Percentiles rank a stretch among this genome's conserved stretches.
Conservation (phyloP, 306 rosid genomes). For the Casuarina cunninghamiana region DNA sequence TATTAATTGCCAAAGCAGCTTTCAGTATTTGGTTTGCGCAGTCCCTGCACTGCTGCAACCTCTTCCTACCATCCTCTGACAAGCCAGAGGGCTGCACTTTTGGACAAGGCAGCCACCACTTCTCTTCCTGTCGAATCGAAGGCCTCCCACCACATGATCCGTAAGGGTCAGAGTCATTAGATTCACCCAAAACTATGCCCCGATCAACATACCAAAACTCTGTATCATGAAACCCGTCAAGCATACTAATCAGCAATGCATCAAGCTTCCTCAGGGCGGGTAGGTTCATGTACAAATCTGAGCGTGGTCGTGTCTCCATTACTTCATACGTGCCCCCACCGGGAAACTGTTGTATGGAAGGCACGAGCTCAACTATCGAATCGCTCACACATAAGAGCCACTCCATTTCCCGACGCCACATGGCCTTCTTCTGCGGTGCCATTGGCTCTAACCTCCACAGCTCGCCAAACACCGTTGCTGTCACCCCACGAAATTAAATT, state of each 20-base stretch:
- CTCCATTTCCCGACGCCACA: constrained; percentile 95
- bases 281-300: constrained; percentile 77
- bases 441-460: constrained; percentile 91
- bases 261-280: constrained; percentile 92
- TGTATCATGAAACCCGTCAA: constrained; percentile 75
- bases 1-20: constrained; percentile 92
- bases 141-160: constrained; percentile 56
- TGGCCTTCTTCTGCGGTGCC: constrained; percentile 68
- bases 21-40: constrained; percentile 84
- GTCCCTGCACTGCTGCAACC: constrained; percentile 91
- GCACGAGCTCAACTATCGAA: constrained; percentile 87
- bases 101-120: constrained; percentile 98
- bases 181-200: constrained; percentile 60
- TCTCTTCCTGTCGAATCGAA: constrained; percentile 91
- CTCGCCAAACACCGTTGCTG: constrained; percentile 94
- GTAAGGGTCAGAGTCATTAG: constrained; percentile 55
- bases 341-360: constrained; percentile 82
- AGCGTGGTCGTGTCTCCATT: constrained; percentile 76
- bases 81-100: constrained; percentile 78
- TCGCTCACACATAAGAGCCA: constrained; percentile 88
- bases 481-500: constrained; percentile 19
- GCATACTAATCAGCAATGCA: constrained; percentile 75
- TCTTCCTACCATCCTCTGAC: constrained; percentile 69
- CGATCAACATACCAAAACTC: constrained; percentile 81
- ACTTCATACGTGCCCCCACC: constrained; percentile 90